phyloP scores from a whole-genome alignment of 2,329 filamentous ascomycete genomes.

The Leptographium wingfieldii region DNA sequence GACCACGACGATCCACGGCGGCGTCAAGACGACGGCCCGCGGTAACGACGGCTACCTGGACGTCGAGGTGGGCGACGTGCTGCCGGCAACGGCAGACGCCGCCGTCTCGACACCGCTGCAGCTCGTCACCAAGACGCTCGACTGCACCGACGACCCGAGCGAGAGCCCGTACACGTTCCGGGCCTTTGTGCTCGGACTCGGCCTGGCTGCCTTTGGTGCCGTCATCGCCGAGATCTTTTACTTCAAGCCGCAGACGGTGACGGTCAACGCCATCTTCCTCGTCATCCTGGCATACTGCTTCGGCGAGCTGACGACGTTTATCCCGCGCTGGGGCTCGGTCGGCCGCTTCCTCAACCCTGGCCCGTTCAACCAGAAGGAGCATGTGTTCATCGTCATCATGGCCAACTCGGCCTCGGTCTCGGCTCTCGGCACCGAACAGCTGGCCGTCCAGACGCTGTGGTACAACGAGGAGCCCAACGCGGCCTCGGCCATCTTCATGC shows the following conservation, averaged over 20 bases:
- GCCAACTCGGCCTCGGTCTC: conserved; percentile 11
- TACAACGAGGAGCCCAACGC: conserved; percentile 27
- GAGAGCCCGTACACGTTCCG: not conserved
- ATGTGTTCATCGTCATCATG: conserved; percentile 14
- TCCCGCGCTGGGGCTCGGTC: conserved; percentile 16
- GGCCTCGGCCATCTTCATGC: conserved; percentile 29
- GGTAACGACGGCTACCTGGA: not conserved
- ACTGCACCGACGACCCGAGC: not conserved
- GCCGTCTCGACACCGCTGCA: not conserved
- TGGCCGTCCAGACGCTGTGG: conserved; percentile 33
- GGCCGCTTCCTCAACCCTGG: conserved; percentile 18
- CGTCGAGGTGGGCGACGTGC: not conserved
- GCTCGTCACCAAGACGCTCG: not conserved
- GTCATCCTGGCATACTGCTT: conserved; percentile 29
- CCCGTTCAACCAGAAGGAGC: conserved; percentile 16
- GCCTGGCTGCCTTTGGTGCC: conserved; percentile 22
- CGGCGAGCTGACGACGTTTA: conserved; percentile 21
- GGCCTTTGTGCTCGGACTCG: conserved; percentile 1
- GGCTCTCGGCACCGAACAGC: conserved; percentile 21
- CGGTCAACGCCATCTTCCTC: conserved; percentile 30
- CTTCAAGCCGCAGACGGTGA: conserved; percentile 34
- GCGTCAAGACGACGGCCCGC: not conserved
- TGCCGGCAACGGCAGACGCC: not conserved
- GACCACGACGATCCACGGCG: not conserved
- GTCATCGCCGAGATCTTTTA: conserved; percentile 31